Base-by-base conservation (phyloP, 305 asterid genomes). In the Solanum chacoense region DNA sequence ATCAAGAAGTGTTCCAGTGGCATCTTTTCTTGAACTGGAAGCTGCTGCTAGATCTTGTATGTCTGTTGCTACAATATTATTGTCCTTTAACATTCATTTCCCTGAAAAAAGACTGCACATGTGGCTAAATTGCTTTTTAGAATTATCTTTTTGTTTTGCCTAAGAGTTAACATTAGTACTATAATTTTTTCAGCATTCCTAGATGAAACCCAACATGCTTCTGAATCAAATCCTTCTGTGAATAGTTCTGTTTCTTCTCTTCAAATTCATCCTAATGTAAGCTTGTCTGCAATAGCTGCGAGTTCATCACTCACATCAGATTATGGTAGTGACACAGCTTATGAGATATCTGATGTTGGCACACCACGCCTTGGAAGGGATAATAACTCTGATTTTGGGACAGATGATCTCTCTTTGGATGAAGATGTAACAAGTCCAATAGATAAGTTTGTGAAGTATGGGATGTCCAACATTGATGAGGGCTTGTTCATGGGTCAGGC, bases 401-500 rank as follows among this genome's bases (percentile, higher is more conserved):
- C 88, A 28, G 98, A 96, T 88, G 98, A 95, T 89, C 90, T 94
- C 77, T 93, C 96, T 12, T 89, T 89, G 87, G 96, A 96, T 88
- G 97, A 96, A 83, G 96, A 95, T 88, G 86, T 91, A 88, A 88
- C 97, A 29, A 95, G 96, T 92, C 96, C 97, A 73, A 93, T 95
- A 16, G 98, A 97, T 92, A 96, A 93, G 94, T 96, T 96, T 92
- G 94, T 96, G 88, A 97, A 95, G 94, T 94, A 95, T 92, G 99
- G 99, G 72, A 94, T 96, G 95, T 91, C 98, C 89, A 97, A 96
- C 90, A 96, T 97, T 86, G 99, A 97, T 5, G 99, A 97, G 91
- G 99, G 99, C 88, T 93, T 97, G 93, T 95, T 96, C 63, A 94
- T 96, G 98, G 99, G 99, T 90, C 96, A 96, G 83, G 96, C 98